Percentiles rank a stretch among this genome's conserved stretches.
Conservation (phyloP, 2,329 filamentous ascomycete species). For the Ascocoryne sarcoides region DNA sequence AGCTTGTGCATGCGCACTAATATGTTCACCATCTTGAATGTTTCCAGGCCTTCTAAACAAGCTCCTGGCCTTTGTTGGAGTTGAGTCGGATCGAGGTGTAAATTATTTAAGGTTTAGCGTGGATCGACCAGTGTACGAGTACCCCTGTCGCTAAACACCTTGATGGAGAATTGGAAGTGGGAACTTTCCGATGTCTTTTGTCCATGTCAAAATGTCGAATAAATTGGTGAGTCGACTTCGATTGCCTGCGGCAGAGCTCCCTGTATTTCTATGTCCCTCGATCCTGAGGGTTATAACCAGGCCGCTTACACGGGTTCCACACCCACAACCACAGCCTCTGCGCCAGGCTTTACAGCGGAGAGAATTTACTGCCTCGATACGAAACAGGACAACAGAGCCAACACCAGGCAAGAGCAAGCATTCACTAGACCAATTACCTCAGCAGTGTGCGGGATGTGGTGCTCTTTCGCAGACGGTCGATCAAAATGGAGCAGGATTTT, state of each 20-base stretch:
- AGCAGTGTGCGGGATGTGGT: constrained; percentile 56
- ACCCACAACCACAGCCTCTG: not conserved
- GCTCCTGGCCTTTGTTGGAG: too few relatives aligned
- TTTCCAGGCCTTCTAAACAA: constrained; percentile 6
- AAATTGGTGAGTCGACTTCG: not conserved
- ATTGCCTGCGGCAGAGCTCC: not conserved
- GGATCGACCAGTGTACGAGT: too few relatives aligned
- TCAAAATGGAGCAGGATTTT: constrained; percentile 47
- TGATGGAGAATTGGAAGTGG: too few relatives aligned
- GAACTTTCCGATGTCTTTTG: too few relatives aligned
- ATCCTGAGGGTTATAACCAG: not conserved
- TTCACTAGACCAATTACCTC: constrained; percentile 34
- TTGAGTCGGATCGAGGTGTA: not conserved
- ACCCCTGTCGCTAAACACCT: too few relatives aligned
- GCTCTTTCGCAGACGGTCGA: constrained; percentile 50
- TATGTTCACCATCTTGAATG: constrained; percentile 43
- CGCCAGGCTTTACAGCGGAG: not conserved
- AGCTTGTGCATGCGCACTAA: constrained; percentile 66
- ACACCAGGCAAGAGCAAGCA: too few relatives aligned
- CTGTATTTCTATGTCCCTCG: not conserved
- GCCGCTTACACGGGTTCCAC: not conserved
- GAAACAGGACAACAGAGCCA: not conserved
- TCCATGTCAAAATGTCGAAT: not conserved
- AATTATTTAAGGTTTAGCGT: not conserved
- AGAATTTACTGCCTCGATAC: constrained; percentile 1